A percentile compares a stretch with the other conserved stretches of the same genome.
Conservation (phyloP, 495 filamentous ascomycete species). For the Pyrenula massariospora region DNA sequence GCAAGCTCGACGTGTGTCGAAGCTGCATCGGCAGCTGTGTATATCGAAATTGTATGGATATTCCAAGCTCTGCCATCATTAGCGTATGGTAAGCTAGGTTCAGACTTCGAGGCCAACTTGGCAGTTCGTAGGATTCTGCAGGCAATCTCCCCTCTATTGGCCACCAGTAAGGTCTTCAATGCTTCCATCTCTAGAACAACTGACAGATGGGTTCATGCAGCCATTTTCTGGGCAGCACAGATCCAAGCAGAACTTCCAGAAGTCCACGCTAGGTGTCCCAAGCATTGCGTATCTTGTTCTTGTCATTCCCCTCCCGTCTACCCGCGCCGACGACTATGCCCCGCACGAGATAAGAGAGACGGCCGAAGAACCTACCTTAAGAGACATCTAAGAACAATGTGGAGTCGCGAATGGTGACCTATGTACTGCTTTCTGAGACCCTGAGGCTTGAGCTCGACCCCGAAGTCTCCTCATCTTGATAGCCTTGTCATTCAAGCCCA, state of each 20-base stretch:
- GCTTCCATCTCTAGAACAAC: constrained; percentile 20
- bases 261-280: neutral
- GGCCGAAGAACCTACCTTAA: too few relatives aligned
- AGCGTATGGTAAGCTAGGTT: neutral
- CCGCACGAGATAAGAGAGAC: neutral
- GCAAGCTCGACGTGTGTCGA: constrained; percentile 41
- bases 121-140: constrained; percentile 31
- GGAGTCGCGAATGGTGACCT: too few relatives aligned
- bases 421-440: too few relatives aligned
- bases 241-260: neutral
- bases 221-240: neutral
- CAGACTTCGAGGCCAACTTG: constrained; percentile 10
- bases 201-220: too few relatives aligned
- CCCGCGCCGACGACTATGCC: neutral
- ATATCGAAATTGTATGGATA: constrained; percentile 40
- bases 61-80: constrained; percentile 17
- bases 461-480: too few relatives aligned
- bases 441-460: too few relatives aligned
- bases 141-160: constrained; percentile 51
- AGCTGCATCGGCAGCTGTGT: constrained; percentile 41
- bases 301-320: neutral
- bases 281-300: neutral
- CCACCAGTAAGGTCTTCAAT: constrained; percentile 26
- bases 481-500: too few relatives aligned
- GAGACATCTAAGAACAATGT: too few relatives aligned